Conservation (phyloP, 164 flowering plant species). For the Annona cherimola region DNA sequence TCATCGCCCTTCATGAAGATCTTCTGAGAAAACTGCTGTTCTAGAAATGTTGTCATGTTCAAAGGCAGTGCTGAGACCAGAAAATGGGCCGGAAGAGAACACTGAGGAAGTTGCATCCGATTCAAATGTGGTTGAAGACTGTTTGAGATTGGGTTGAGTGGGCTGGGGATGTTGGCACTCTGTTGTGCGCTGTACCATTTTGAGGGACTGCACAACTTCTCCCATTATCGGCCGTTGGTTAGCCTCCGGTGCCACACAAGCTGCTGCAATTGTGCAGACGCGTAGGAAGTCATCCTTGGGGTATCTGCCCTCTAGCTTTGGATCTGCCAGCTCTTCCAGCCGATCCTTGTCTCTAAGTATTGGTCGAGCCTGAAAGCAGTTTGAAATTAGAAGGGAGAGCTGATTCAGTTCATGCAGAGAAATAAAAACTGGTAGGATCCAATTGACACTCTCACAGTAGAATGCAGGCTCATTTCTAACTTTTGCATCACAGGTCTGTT, state of each 20-base stretch:
- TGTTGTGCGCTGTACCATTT: slow-evolving; percentile 82
- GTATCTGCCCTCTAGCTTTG: slow-evolving; percentile 65
- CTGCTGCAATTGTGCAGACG: slow-evolving; percentile 95
- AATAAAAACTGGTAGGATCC: neutral
- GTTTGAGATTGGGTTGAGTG: slow-evolving; percentile 59
- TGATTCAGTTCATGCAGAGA: neutral
- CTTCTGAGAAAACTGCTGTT: slow-evolving; percentile 81
- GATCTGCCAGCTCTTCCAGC: slow-evolving; percentile 87
- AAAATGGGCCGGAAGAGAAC: slow-evolving; percentile 93
- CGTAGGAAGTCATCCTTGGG: slow-evolving; percentile 86
- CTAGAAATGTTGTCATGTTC: slow-evolving; percentile 65
- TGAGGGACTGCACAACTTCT: slow-evolving; percentile 96
- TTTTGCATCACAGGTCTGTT: no score
- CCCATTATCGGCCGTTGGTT: slow-evolving; percentile 96
- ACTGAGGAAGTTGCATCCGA: slow-evolving; percentile 91
- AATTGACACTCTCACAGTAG: neutral
- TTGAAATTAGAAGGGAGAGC: neutral
- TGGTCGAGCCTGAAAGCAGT: slow-evolving; percentile 73
- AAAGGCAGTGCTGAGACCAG: slow-evolving; percentile 60
- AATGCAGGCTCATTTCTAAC: neutral
- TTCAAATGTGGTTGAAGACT: slow-evolving; percentile 81
- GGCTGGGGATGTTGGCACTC: slow-evolving; percentile 71
- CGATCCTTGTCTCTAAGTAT: slow-evolving; percentile 83
- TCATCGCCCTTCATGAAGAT: slow-evolving; percentile 91
- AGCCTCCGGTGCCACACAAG: slow-evolving; percentile 94